Percentiles rank a stretch among this genome's conserved stretches.
Conservation (phyloP, 208 protist genomes). For the Spongospora subterranea region DNA sequence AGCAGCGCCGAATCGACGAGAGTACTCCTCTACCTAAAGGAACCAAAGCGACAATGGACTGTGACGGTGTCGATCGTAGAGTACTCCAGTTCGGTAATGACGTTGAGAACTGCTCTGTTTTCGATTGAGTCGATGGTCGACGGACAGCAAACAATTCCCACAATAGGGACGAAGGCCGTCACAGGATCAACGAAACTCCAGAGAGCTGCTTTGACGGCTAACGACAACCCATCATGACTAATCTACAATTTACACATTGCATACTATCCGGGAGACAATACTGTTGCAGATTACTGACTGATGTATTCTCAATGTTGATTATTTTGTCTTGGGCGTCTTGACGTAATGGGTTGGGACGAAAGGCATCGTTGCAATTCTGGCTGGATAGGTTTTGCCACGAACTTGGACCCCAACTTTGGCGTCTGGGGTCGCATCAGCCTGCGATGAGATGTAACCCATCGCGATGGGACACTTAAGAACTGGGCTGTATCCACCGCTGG, state of each 20-base stretch:
- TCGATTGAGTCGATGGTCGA: too few species aligned
- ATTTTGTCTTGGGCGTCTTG: background rate
- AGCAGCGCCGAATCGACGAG: background rate
- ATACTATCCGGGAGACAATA: too few species aligned
- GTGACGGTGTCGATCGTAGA: background rate
- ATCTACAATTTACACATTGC: background rate
- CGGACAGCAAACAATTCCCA: background rate
- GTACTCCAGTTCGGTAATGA: background rate
- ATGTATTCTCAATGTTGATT: too few species aligned
- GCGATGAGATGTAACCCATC: constrained; percentile 87
- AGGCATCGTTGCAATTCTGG: constrained; percentile 83
- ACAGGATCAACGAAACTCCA: background rate
- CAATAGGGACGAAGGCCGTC: background rate
- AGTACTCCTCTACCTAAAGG: background rate
- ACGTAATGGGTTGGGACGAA: constrained; percentile 82
- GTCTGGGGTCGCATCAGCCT: background rate
- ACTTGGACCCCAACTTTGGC: constrained; percentile 77
- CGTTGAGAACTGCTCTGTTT: background rate
- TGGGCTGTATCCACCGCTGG: constrained; percentile 87
- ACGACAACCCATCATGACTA: background rate
- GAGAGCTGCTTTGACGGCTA: too few species aligned
- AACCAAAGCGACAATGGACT: constrained; percentile 7
- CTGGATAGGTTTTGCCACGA: constrained; percentile 80
- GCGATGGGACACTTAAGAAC: constrained; percentile 84
- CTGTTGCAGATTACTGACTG: background rate